These are phyloP conservation scores for Venturia asperata DNA, from an alignment of 2,329 filamentous ascomycete species.

Conservation along the genomic window DNA sequence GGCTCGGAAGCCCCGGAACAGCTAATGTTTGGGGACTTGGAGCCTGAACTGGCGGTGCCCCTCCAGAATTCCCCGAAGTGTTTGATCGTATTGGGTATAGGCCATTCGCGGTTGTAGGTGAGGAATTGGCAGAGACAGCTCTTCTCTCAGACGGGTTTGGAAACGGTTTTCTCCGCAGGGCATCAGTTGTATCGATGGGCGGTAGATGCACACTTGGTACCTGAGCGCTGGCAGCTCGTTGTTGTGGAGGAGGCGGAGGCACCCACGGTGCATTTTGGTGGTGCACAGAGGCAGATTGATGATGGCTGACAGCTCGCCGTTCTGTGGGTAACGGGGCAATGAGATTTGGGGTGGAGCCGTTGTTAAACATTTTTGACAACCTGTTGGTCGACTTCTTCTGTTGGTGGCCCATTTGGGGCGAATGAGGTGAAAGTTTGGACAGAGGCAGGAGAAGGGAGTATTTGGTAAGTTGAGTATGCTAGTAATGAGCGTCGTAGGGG, in stretches of 20 bases:
- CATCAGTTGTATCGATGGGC: not conserved
- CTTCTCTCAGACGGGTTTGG: not conserved
- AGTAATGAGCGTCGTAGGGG: not conserved
- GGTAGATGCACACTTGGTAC: not conserved
- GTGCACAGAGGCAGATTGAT: not conserved
- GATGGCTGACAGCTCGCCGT: constrained; percentile 4
- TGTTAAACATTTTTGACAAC: constrained; percentile 9
- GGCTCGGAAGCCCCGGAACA: constrained; percentile 15
- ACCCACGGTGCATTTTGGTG: not conserved
- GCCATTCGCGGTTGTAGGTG: not conserved
- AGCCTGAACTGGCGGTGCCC: not conserved
- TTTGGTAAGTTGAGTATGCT: not conserved
- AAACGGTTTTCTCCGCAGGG: not conserved
- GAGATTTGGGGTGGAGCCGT: constrained; percentile 1
- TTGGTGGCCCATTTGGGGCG: not conserved
- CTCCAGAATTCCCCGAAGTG: not conserved
- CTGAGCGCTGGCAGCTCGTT: constrained; percentile 9
- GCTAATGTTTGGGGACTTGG: not conserved
- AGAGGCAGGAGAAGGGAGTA: not conserved
- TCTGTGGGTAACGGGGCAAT: not conserved
- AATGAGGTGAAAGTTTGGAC: no score
- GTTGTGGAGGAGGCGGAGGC: constrained; percentile 4
- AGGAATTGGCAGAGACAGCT: constrained; percentile 7
- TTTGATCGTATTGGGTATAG: constrained; percentile 3
- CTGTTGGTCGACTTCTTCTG: constrained; percentile 10